Evolutionary conservation across 108 stramenopile species (phyloP), one percentile per base, ranked within the genome.

Genomic region (Nitzschia putrida): DNA sequence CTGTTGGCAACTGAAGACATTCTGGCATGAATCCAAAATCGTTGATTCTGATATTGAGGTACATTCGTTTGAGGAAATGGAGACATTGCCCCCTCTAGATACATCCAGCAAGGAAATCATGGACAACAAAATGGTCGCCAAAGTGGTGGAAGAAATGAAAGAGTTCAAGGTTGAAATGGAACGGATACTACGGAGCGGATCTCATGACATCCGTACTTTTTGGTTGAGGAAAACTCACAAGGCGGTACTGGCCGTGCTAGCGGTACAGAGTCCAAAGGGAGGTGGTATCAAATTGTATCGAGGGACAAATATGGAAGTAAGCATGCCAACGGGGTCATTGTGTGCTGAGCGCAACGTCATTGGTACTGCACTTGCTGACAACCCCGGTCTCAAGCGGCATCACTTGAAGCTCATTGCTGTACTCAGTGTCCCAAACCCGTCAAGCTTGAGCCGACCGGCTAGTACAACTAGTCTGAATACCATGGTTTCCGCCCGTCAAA

Each of bases 261-360:
- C 97, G 20, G 95, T 97, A 21, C 85, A 89, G 47, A 80, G 67
- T 51, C 66, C 67, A n/a, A 74, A 83, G 7, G 53, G 37, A 10
- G 89, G 80, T 0, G 50, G 34, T 53, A 67, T 90, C 21, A 66
- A 79, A 29, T 64, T 96, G 53, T 98, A 94, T 73, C 76, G 96
- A 53, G 98, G 97, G 11, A 96, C 95, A 50, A 99, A 99, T 77
- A 95, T 99, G 96, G 98, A 99, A 82, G 96, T 97, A 13, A 90
- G 88, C 16, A 95, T 98, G 96, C 98, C 98, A 7, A 98, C 98
- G 38, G 98, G 98, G 21, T 96, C 94, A 8, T 87, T 98, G 12
- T 98, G 98, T 78, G 95, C 98, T 7, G 98, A 98, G 74, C 85
- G 98, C 3, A 96, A 96, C 64, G 98, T 92, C 8, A 98, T 98